phyloP scores from a whole-genome alignment of 768 basidiomycete species.

The Rhizopogon vinicolor region DNA sequence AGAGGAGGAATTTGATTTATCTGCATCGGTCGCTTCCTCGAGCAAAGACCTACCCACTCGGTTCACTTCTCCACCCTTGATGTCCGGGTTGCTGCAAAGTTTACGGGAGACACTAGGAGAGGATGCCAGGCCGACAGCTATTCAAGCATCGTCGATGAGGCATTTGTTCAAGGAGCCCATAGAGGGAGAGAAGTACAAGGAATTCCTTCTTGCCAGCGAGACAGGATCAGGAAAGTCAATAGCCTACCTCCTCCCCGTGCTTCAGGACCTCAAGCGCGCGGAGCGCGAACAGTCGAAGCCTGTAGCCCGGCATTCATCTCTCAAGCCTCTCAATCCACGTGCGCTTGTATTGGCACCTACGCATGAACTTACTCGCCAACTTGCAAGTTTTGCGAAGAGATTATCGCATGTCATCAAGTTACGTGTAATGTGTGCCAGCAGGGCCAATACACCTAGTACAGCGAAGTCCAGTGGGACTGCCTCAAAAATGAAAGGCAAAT shows the following conservation, averaged over 20 bases:
- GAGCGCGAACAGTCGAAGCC: constrained; percentile 34
- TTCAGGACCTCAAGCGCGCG: constrained; percentile 69
- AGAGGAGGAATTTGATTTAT: constrained; percentile 33
- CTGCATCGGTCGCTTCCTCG: constrained; percentile 15
- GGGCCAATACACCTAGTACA: constrained; percentile 40
- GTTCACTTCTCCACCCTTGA: constrained; percentile 68
- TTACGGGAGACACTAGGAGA: constrained; percentile 55
- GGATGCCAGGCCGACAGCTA: constrained; percentile 60
- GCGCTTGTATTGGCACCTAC: constrained; percentile 84
- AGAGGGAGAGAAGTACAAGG: constrained; percentile 16
- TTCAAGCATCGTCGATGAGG: constrained; percentile 72
- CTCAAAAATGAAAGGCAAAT: constrained; percentile 42
- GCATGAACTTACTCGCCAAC: constrained; percentile 83
- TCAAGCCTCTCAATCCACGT: constrained; percentile 55
- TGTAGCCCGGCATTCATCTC: constrained; percentile 10
- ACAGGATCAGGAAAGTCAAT: constrained; percentile 92
- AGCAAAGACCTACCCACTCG: constrained; percentile 25
- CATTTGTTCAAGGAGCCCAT: constrained; percentile 42
- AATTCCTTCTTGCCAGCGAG: constrained; percentile 78
- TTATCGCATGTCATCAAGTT: constrained; percentile 74
- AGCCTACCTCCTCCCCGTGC: constrained; percentile 81
- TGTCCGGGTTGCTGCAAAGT: constrained; percentile 57
- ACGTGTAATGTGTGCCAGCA: constrained; percentile 67
- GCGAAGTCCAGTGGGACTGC: constrained; percentile 33
- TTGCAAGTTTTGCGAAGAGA: constrained; percentile 68